phyloP scores from a whole-genome alignment of 2,329 filamentous ascomycete genomes.

The Ceratocystis variospora region DNA sequence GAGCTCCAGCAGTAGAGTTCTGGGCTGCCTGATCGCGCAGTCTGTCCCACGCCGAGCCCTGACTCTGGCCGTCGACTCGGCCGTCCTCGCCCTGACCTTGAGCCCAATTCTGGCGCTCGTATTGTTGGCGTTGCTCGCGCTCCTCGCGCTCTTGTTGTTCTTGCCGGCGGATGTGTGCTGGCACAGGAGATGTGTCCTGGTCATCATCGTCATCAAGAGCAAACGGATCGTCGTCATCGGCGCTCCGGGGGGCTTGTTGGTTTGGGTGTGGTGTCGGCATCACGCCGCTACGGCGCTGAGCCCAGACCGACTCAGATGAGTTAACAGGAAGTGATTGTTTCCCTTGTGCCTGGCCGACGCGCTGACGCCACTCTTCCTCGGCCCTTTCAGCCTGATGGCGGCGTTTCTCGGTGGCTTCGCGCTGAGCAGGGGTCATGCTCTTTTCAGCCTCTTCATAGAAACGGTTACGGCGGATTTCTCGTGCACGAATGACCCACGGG shows the following conservation, averaged over 20 bases:
- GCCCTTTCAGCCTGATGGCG: constrained; percentile 9
- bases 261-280: too few species aligned
- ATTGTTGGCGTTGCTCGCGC: constrained; percentile 5
- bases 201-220: constrained; percentile 13
- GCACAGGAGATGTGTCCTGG: constrained; percentile 16
- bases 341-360: not conserved
- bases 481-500: constrained; percentile 16
- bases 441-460: constrained; percentile 17
- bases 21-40: constrained; percentile 8
- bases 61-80: not conserved
- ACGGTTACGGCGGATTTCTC: constrained; percentile 17
- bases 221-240: constrained; percentile 17
- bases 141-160: constrained; percentile 11
- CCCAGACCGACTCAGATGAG: constrained; percentile 15
- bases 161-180: constrained; percentile 17
- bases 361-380: constrained; percentile 16
- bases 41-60: constrained; percentile 16
- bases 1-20: not conserved
- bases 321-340: constrained; percentile 4
- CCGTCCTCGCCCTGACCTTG: not conserved
- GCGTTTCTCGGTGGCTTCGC: constrained; percentile 13
- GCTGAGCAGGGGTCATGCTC: constrained; percentile 16
- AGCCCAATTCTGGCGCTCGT: not conserved
- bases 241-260: too few species aligned
- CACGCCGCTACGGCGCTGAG: constrained; percentile 11